Conservation (phyloP, 2,329 filamentous ascomycete species). For the Aspergillus sp. region DNA sequence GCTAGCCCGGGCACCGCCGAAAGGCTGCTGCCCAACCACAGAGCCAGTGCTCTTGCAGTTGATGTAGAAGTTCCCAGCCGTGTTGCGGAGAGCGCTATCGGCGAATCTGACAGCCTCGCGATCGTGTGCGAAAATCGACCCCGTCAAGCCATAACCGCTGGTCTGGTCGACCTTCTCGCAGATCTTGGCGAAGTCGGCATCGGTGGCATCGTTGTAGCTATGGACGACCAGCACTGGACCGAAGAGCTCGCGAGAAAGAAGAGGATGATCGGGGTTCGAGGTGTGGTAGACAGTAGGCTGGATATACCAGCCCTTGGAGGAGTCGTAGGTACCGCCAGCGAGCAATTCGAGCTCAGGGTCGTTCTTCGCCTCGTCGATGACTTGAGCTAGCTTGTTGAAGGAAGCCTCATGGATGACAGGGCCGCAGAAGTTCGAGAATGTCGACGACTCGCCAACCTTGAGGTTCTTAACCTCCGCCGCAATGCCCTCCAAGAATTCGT, state of each 20-base stretch:
- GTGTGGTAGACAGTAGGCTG: constrained; percentile 70
- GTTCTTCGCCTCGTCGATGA: background rate
- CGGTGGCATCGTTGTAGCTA: constrained; percentile 59
- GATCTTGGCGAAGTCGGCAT: constrained; percentile 42
- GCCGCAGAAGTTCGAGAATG: constrained; percentile 67
- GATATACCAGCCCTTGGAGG: constrained; percentile 66
- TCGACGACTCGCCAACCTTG: constrained; percentile 57
- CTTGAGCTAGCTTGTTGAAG: background rate
- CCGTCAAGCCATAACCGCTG: constrained; percentile 22
- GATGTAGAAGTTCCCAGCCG: constrained; percentile 28
- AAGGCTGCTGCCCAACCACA: constrained; percentile 60
- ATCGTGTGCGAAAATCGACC: constrained; percentile 27
- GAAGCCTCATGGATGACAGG: constrained; percentile 58
- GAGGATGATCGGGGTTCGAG: constrained; percentile 58
- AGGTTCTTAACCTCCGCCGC: constrained; percentile 57
- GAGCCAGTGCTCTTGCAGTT: constrained; percentile 48
- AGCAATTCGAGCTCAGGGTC: constrained; percentile 24
- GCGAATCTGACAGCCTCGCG: constrained; percentile 19
- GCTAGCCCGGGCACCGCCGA: constrained; percentile 55
- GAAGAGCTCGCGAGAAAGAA: constrained; percentile 60
- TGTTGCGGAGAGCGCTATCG: constrained; percentile 19
- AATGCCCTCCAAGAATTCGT: constrained; percentile 57
- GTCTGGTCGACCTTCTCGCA: constrained; percentile 35
- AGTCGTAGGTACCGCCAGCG: constrained; percentile 66
- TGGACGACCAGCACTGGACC: constrained; percentile 63